Conservation (phyloP, 176 grass and related monocot genomes). For the Pontederia crassipes region DNA sequence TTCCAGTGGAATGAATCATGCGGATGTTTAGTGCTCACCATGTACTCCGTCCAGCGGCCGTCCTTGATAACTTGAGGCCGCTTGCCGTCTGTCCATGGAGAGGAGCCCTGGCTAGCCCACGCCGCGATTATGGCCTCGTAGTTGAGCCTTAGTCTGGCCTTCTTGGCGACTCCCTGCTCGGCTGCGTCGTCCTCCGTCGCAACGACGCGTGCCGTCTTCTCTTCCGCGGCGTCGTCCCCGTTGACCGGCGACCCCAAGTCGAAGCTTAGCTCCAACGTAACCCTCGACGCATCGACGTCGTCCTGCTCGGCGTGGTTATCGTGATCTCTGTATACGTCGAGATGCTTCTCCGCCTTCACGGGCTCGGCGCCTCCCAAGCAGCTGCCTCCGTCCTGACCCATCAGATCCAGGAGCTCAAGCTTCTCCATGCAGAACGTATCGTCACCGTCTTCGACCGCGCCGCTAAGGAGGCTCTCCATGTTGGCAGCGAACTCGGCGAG, state of each 20-base stretch:
- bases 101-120: slow-evolving; percentile 35
- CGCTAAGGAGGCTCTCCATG: slow-evolving; percentile 76
- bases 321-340: not conserved
- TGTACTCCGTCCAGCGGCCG: slow-evolving; percentile 38
- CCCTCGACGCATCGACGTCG: slow-evolving; percentile 34
- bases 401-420: slow-evolving; percentile 35
- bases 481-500: slow-evolving; percentile 81
- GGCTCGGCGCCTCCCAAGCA: not conserved
- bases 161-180: slow-evolving; percentile 22
- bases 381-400: slow-evolving; percentile 10
- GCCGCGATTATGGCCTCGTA: slow-evolving; percentile 73
- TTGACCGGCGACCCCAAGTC: slow-evolving; percentile 31
- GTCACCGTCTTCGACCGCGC: slow-evolving; percentile 29
- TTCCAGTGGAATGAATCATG: not conserved
- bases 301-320: slow-evolving; percentile 20
- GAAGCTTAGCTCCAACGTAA: slow-evolving; percentile 61
- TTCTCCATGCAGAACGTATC: slow-evolving; percentile 61
- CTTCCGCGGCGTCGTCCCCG: slow-evolving; percentile 25
- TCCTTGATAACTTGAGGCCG: slow-evolving; percentile 39
- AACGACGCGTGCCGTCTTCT: slow-evolving; percentile 10
- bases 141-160: slow-evolving; percentile 52
- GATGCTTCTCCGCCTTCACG: not conserved
- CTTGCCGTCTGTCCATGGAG: slow-evolving; percentile 71
- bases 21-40: slow-evolving; percentile 18
- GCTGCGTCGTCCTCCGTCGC: slow-evolving; percentile 17